These are phyloP conservation scores for Meyerozyma sp. DNA, from an alignment of 1,139 yeast species.

Conservation along the genomic window DNA sequence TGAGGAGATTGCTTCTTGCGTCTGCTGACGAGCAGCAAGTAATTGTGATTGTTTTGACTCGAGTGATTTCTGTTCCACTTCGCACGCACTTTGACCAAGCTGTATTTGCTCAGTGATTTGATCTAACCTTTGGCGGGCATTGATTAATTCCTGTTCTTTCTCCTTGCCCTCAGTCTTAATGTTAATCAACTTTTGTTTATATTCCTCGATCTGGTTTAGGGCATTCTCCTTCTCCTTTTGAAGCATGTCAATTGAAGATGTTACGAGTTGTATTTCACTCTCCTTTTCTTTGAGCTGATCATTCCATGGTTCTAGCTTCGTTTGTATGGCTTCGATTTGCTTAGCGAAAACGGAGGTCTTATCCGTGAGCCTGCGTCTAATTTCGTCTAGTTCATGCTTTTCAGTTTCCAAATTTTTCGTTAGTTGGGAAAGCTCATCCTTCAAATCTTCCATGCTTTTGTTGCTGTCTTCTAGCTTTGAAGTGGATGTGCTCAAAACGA, in stretches of 20 bases:
- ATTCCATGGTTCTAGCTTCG: constrained; percentile 79
- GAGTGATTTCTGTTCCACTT: constrained; percentile 42
- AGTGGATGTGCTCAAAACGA: constrained; percentile 35
- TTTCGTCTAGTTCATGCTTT: constrained; percentile 49
- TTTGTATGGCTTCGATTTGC: constrained; percentile 59
- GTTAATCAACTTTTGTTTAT: constrained; percentile 42
- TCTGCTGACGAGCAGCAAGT: constrained; percentile 52
- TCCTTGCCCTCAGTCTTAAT: constrained; percentile 50
- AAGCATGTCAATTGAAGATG: constrained; percentile 61
- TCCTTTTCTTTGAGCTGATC: constrained; percentile 61
- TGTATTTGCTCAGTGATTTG: constrained; percentile 49
- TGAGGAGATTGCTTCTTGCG: constrained; percentile 60
- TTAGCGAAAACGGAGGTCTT: constrained; percentile 65
- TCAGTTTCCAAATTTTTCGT: constrained; percentile 47
- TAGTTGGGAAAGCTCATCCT: constrained; percentile 40
- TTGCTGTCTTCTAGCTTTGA: constrained; percentile 43
- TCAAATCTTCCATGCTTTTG: constrained; percentile 36
- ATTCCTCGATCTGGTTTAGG: constrained; percentile 40
- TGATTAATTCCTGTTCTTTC: constrained; percentile 42
- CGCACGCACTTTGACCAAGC: constrained; percentile 56
- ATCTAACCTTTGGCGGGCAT: constrained; percentile 38
- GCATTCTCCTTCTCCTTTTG: constrained; percentile 42
- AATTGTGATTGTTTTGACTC: constrained; percentile 51
- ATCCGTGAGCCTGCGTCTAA: constrained; percentile 62
- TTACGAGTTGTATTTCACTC: constrained; percentile 59